These are phyloP conservation scores for Fonsecaea nubica DNA, from an alignment of 2,329 filamentous ascomycete species.

Conservation along the genomic window DNA sequence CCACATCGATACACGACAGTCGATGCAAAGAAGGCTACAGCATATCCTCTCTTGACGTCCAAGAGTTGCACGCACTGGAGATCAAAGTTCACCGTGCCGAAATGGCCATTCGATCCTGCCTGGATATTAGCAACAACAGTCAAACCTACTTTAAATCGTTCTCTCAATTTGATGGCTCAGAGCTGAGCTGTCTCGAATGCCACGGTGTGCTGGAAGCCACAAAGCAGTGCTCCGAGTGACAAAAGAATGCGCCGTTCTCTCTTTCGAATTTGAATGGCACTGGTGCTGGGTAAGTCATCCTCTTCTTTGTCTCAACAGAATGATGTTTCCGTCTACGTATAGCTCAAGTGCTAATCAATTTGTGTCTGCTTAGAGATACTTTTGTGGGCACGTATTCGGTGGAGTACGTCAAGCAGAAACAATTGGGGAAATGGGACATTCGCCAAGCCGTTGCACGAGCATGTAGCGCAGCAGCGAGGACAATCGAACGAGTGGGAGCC, in stretches of 20 bases:
- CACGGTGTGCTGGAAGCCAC: neutral
- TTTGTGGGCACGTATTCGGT: neutral
- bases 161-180: no score
- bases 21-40: no score
- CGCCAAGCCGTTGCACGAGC: neutral
- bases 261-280: no score
- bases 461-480: neutral
- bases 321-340: no score
- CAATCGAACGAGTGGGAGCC: neutral
- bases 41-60: neutral
- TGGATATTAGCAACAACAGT: neutral
- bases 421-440: neutral
- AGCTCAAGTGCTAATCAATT: no score
- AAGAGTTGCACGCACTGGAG: constrained; percentile 2
- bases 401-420: neutral
- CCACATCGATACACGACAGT: no score
- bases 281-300: constrained; percentile 2
- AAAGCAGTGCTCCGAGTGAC: no score
- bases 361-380: neutral
- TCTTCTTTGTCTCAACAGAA: neutral
- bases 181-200: no score
- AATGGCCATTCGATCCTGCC: neutral
- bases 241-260: no score
- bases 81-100: neutral
- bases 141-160: no score